Percentiles rank a stretch among this genome's conserved stretches.
These are phyloP conservation scores for Neohortaea acidophila DNA, from an alignment of 495 filamentous ascomycete genomes.

Conservation along the genomic window DNA sequence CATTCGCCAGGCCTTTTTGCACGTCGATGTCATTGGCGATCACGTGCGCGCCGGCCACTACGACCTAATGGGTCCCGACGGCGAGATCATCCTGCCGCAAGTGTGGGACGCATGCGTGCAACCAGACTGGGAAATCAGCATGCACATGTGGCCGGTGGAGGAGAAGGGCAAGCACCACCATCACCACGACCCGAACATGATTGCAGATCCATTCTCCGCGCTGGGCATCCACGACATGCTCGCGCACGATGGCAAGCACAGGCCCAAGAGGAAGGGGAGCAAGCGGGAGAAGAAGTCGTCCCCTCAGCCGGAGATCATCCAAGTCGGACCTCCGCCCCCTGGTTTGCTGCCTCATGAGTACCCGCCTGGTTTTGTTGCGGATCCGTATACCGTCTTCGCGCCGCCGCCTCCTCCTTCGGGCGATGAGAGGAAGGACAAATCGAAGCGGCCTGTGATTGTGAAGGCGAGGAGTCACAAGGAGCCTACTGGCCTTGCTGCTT, in stretches of 20 bases:
- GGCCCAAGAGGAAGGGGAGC: not conserved
- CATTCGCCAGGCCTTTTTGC: conserved; percentile 74
- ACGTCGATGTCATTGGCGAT: conserved; percentile 66
- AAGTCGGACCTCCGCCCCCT: not conserved
- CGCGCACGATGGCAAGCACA: not conserved
- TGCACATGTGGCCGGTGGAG: conserved; percentile 95
- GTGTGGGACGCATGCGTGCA: conserved; percentile 77
- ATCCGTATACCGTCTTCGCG: not conserved
- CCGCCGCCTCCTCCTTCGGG: not conserved
- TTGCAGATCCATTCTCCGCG: not conserved
- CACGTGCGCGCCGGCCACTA: conserved; percentile 77
- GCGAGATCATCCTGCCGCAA: conserved; percentile 74
- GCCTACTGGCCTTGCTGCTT: conserved; percentile 2
- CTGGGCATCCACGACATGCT: conserved; percentile 2
- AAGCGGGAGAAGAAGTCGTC: conserved; percentile 1
- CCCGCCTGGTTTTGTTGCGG: not conserved
- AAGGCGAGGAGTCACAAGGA: conserved; percentile 10
- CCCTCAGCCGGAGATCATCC: conserved; percentile 2
- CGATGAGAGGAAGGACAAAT: not conserved
- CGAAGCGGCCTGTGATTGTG: not conserved
- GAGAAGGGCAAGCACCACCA: conserved; percentile 24
- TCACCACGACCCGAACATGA: conserved; percentile 1
- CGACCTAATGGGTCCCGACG: conserved; percentile 68
- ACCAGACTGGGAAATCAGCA: conserved; percentile 78
- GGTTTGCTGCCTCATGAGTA: not conserved